Evolutionary conservation across 2,329 filamentous ascomycete genomes (phyloP).

Genomic region (Colletotrichum lupini): DNA sequence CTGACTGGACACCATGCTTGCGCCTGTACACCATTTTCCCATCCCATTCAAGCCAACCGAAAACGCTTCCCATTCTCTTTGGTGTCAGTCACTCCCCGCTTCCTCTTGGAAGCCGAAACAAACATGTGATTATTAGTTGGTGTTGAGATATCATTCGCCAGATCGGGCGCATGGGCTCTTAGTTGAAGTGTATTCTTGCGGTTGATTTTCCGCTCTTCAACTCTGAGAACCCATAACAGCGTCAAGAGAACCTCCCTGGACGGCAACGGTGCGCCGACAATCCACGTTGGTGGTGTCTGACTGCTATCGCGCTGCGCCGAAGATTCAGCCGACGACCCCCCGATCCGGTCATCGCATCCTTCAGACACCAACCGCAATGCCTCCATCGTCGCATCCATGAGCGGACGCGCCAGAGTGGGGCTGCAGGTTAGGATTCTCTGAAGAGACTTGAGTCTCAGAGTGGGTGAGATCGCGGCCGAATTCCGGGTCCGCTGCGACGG

Average conservation of each 20-base stretch:
- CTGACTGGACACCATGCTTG: background rate
- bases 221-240: slow-evolving; percentile 57
- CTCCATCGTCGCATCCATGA: slow-evolving; percentile 79
- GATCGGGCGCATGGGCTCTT: background rate
- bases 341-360: slow-evolving; percentile 60
- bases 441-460: slow-evolving; percentile 70
- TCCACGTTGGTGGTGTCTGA: slow-evolving; percentile 49
- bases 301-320: slow-evolving; percentile 50
- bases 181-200: slow-evolving; percentile 5
- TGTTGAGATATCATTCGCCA: slow-evolving; percentile 6
- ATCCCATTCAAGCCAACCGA: slow-evolving; percentile 23
- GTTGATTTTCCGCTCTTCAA: slow-evolving; percentile 52
- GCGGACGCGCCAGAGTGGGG: slow-evolving; percentile 79
- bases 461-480: slow-evolving; percentile 64
- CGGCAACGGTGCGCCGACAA: slow-evolving; percentile 52
- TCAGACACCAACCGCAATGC: slow-evolving; percentile 78
- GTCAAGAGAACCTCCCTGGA: slow-evolving; percentile 61
- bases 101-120: slow-evolving; percentile 25
- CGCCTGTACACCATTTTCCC: slow-evolving; percentile 19
- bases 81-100: slow-evolving; percentile 12
- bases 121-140: slow-evolving; percentile 13
- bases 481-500: slow-evolving; percentile 64
- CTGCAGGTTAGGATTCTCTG: slow-evolving; percentile 77
- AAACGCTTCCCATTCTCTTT: slow-evolving; percentile 26
- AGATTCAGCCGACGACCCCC: slow-evolving; percentile 46